Conservation (phyloP, 495 filamentous ascomycete genomes). For the Penicillium atrosanguineum region DNA sequence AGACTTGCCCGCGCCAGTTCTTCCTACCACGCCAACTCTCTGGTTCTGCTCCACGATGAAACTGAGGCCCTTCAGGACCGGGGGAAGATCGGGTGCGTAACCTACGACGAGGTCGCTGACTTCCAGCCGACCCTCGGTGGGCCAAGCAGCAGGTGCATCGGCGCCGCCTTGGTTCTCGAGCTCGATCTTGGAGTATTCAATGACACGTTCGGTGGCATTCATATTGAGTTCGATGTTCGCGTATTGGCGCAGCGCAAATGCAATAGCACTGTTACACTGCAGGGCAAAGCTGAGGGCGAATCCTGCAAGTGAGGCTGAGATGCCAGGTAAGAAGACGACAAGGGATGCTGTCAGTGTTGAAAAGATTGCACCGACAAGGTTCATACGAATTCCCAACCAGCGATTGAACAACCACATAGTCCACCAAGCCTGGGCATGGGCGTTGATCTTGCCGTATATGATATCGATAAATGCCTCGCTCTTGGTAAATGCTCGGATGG, state of each 20-base stretch:
- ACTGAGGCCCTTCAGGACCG: constrained; percentile 70
- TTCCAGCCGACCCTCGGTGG: constrained; percentile 70
- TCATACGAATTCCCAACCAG: constrained; percentile 74
- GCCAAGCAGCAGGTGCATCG: constrained; percentile 75
- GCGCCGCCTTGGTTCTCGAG: constrained; percentile 60
- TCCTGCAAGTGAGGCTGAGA: constrained; percentile 74
- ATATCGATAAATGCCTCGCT: constrained; percentile 58
- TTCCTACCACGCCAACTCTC: constrained; percentile 77
- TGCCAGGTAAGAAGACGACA: constrained; percentile 59
- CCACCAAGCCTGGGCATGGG: constrained; percentile 60
- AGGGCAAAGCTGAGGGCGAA: constrained; percentile 67
- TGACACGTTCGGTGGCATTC: constrained; percentile 79
- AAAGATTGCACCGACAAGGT: constrained; percentile 68
- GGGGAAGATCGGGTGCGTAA: constrained; percentile 73
- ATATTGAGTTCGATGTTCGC: constrained; percentile 69
- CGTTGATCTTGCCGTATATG: constrained; percentile 67
- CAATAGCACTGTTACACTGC: constrained; percentile 51
- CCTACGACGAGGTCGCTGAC: constrained; percentile 69
- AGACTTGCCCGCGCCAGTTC: constrained; percentile 86
- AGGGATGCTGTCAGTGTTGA: constrained; percentile 60
- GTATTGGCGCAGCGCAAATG: constrained; percentile 47
- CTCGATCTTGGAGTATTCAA: constrained; percentile 73
- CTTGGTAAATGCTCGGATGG: constrained; percentile 73
- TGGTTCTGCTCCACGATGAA: constrained; percentile 72
- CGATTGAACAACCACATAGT: constrained; percentile 69